Evolutionary conservation across 2,329 filamentous ascomycete species (phyloP).

Genomic region (Apiospora pterosperma): DNA sequence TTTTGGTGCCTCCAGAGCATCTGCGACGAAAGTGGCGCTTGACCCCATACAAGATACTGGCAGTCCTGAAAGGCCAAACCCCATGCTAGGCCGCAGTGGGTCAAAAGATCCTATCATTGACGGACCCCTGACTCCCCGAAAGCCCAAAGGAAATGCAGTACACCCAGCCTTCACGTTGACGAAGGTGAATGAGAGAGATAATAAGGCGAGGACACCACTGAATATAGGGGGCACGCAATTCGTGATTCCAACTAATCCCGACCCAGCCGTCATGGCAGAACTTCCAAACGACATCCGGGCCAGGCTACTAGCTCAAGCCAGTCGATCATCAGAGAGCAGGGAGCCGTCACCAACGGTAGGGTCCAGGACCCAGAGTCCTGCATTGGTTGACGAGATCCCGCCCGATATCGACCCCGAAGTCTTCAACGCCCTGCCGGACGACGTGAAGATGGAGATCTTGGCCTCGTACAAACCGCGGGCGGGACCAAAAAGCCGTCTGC

Average conservation of each 20-base stretch:
- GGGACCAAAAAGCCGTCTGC: constrained; percentile 22
- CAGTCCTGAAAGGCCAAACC: constrained; percentile 31
- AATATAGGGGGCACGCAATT: constrained; percentile 90
- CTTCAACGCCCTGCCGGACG: constrained; percentile 77
- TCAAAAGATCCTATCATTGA: constrained; percentile 52
- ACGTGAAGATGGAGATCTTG: constrained; percentile 81
- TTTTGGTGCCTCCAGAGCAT: constrained; percentile 57
- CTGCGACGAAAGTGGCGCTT: constrained; percentile 33
- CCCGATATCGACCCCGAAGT: constrained; percentile 84
- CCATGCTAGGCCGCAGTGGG: constrained; percentile 24
- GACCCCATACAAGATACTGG: constrained; percentile 47
- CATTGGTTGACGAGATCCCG: constrained; percentile 42
- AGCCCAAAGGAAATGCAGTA: constrained; percentile 36
- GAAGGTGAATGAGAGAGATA: constrained; percentile 46
- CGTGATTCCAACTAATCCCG: constrained; percentile 78
- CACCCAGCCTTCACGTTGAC: constrained; percentile 54
- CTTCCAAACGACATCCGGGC: constrained; percentile 80
- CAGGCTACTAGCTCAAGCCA: constrained; percentile 62
- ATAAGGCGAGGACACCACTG: constrained; percentile 61
- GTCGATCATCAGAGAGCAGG: constrained; percentile 22
- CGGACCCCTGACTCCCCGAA: constrained; percentile 50
- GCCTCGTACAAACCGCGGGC: constrained; percentile 57
- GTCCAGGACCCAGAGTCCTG: constrained; percentile 37
- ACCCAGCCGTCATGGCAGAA: constrained; percentile 77
- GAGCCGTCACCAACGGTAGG: constrained; percentile 26